phyloP scores from a whole-genome alignment of 2,329 filamentous ascomycete genomes.

The Cladosporium sp. region DNA sequence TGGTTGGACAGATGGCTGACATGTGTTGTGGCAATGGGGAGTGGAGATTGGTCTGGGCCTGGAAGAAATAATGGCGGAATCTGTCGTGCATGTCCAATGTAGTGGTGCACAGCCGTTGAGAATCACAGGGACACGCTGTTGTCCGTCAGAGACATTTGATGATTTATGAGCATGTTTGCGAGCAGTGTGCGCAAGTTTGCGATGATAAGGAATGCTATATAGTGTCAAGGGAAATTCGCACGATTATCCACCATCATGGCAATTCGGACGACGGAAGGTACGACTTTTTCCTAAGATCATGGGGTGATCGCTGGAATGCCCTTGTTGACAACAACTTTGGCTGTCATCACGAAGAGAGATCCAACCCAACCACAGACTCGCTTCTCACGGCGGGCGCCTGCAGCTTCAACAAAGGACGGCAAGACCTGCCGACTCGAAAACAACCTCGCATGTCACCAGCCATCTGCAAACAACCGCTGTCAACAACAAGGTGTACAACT shows the following conservation, averaged over 20 bases:
- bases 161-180: constrained; percentile 16
- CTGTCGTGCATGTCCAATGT: not conserved
- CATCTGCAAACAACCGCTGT: constrained; percentile 2
- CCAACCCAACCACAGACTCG: not conserved
- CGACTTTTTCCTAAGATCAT: not conserved
- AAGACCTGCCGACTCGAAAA: not conserved
- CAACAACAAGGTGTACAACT: constrained; percentile 5
- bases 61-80: not conserved
- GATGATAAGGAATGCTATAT: constrained; percentile 1
- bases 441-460: not conserved
- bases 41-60: not conserved
- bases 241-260: too few species aligned
- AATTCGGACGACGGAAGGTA: too few species aligned
- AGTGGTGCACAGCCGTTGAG: not conserved
- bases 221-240: not conserved
- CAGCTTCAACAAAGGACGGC: constrained; percentile 2
- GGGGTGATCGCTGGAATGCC: not conserved
- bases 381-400: not conserved
- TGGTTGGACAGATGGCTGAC: constrained; percentile 3
- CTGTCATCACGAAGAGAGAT: not conserved
- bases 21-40: not conserved
- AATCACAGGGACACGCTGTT: not conserved
- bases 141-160: constrained; percentile 3
- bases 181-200: constrained; percentile 16
- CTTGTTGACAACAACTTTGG: not conserved